Evolutionary conservation across 2,329 filamentous ascomycete species (phyloP), one percentile per base, ranked within the genome.

Genomic region (Scedosporium minutisporum): DNA sequence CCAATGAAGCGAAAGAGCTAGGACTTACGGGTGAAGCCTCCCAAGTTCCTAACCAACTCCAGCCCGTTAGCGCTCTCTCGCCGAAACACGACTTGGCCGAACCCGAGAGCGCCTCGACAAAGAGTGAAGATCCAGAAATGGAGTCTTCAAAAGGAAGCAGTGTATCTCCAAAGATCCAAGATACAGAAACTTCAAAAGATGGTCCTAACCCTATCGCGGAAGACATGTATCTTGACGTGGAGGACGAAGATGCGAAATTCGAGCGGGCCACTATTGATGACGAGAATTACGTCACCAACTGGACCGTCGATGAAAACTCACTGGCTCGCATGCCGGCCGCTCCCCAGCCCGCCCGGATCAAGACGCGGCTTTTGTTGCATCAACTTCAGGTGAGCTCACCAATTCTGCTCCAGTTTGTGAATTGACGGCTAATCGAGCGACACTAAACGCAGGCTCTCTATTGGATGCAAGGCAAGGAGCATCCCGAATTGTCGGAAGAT

Each of bases 391-490:
- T 81, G 69, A 64, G 72, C 63, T 14, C 53, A 12, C 16, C 6
- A 6, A 16, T 4, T 16, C 3, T 16, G 51, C 29, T n/a, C 18
- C 41, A 6, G 12, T 9, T 41, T 27, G 16, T 7, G 41, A 38
- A n/a, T 27, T 63, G 16, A 4, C 14, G n/a, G 21, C 4, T 23
- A 25, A 25, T 38, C 33, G 16, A 33, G 16, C 10, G 38, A 23
- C 12, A 18, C 42, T 44, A 63, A 38, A 65, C 46, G 63, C 78
- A 93, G 78, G 91, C 90, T 6, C 77, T 96, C 46, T 85, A 87
- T 16, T 96, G 92, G 92, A 84, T 96, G 82, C 77, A 86, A 18
- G 79, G 85, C 6, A 91, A 90, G 68, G 92, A 96, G 71, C 83
- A 80, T 14, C 90, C 91, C 0, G 72, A 80, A 42, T 76, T 89